Conservation (phyloP, 2,329 filamentous ascomycete genomes). For the Penicillium frequentans region DNA sequence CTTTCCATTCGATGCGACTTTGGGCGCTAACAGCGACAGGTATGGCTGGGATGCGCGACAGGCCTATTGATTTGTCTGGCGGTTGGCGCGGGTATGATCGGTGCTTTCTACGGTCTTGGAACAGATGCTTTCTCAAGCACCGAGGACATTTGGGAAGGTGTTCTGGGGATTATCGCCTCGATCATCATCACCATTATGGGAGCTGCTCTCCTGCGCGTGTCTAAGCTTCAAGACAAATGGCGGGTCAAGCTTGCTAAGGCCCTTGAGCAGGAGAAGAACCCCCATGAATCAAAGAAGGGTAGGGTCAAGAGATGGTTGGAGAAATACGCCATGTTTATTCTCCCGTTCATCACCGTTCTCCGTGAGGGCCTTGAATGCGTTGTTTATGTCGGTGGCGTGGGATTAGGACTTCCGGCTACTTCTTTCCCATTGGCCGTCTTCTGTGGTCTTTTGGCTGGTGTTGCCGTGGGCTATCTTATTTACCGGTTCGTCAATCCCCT, state of each 20-base stretch:
- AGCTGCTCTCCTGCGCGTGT: slow-evolving; percentile 74
- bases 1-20: neutral
- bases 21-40: slow-evolving; percentile 43
- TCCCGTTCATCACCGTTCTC: slow-evolving; percentile 86
- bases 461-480: slow-evolving; percentile 68
- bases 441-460: slow-evolving; percentile 68
- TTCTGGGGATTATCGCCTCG: slow-evolving; percentile 71
- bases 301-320: slow-evolving; percentile 65
- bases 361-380: slow-evolving; percentile 84
- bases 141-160: slow-evolving; percentile 79
- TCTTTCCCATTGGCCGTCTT: slow-evolving; percentile 77
- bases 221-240: slow-evolving; percentile 86
- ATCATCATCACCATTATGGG: slow-evolving; percentile 83
- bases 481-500: slow-evolving; percentile 66
- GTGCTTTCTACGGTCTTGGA: slow-evolving; percentile 70
- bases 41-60: slow-evolving; percentile 66
- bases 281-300: slow-evolving; percentile 39
- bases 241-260: slow-evolving; percentile 76
- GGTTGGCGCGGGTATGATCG: slow-evolving; percentile 68
- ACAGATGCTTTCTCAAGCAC: slow-evolving; percentile 65
- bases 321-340: slow-evolving; percentile 81
- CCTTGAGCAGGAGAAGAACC: slow-evolving; percentile 49
- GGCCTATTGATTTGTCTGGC: slow-evolving; percentile 66
- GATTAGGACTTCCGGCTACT: slow-evolving; percentile 70
- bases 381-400: slow-evolving; percentile 84